These are phyloP conservation scores for Thalia dealbata DNA, from an alignment of 176 grass and related monocot genomes.

Conservation along the genomic window DNA sequence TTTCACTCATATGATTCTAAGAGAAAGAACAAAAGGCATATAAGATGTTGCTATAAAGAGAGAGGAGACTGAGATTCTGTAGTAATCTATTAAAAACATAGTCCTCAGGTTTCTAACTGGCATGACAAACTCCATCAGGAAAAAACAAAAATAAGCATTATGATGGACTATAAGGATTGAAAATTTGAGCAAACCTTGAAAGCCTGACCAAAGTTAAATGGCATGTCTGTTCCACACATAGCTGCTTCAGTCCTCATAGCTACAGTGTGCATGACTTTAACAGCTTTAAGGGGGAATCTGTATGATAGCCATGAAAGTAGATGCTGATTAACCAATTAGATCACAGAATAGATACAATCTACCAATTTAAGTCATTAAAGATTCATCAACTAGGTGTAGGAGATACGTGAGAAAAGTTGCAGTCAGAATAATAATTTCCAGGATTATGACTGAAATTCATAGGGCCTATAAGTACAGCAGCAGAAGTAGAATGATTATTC, in stretches of 20 bases:
- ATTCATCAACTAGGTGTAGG: no score
- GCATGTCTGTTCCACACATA: constrained; percentile 47
- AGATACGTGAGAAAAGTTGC: no score
- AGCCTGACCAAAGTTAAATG: constrained; percentile 60
- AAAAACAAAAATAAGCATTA: background rate
- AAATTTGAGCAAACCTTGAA: constrained; percentile 53
- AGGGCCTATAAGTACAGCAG: no score
- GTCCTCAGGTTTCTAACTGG: no score
- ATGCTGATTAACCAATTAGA: background rate
- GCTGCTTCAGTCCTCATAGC: constrained; percentile 82
- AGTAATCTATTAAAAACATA: no score
- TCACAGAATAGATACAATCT: background rate
- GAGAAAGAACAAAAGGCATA: constrained; percentile 2
- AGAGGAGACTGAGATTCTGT: no score
- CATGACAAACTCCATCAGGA: background rate
- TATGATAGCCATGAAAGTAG: background rate
- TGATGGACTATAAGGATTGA: background rate
- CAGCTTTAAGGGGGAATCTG: constrained; percentile 93
- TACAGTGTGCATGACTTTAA: constrained; percentile 96
- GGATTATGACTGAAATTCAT: no score
- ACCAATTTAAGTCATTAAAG: background rate
- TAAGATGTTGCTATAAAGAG: no score
- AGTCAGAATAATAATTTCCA: no score
- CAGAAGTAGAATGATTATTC: no score
- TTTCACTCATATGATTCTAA: constrained; percentile 94